These are phyloP conservation scores for Huntiella bhutanensis DNA, from an alignment of 2,329 filamentous ascomycete genomes.

Conservation along the genomic window DNA sequence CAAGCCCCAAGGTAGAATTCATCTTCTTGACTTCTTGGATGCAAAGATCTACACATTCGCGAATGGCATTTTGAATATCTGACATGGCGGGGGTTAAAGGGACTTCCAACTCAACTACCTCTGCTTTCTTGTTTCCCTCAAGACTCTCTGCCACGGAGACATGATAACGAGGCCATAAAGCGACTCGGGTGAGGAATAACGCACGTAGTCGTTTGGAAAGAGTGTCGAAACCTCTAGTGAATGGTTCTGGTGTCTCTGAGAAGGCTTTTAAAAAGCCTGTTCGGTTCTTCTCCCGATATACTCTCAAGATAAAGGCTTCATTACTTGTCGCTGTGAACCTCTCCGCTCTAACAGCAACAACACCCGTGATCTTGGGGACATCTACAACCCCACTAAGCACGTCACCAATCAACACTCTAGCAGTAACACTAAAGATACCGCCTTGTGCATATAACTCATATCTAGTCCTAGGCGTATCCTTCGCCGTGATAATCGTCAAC, in stretches of 20 bases:
- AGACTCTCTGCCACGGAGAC: constrained; percentile 74
- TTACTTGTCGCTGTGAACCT: constrained; percentile 67
- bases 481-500: constrained; percentile 82
- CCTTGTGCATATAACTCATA: constrained; percentile 84
- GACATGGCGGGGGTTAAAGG: constrained; percentile 90
- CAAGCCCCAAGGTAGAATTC: constrained; percentile 52
- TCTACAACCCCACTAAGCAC: constrained; percentile 68
- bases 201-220: constrained; percentile 82
- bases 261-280: constrained; percentile 88
- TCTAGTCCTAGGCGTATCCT: constrained; percentile 71
- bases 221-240: constrained; percentile 73
- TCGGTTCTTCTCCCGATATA: constrained; percentile 91
- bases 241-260: constrained; percentile 80
- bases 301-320: constrained; percentile 86
- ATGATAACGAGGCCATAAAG: constrained; percentile 86
- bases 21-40: constrained; percentile 85
- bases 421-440: constrained; percentile 90
- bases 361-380: constrained; percentile 67
- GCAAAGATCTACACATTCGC: constrained; percentile 91
- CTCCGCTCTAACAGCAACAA: constrained; percentile 79
- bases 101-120: constrained; percentile 92
- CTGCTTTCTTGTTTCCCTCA: constrained; percentile 80
- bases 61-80: constrained; percentile 79
- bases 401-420: constrained; percentile 85
- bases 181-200: constrained; percentile 72